A percentile compares a stretch with the other conserved stretches of the same genome.
Evolutionary conservation across 257 asterid species (phyloP).

Genomic region (Euphrasia confusa): DNA sequence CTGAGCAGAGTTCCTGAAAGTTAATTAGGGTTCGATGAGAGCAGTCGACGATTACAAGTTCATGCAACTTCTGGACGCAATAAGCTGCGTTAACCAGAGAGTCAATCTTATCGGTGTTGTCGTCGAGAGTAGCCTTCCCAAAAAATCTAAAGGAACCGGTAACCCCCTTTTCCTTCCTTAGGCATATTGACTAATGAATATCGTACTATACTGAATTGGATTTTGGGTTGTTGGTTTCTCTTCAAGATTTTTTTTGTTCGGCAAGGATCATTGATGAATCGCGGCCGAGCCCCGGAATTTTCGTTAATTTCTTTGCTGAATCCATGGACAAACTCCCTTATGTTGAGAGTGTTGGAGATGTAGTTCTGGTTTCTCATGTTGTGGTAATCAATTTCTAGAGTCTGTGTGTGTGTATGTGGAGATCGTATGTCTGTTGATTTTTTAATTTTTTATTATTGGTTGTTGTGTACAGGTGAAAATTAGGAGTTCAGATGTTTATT

Average conservation of each 20-base stretch:
- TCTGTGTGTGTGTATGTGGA: constrained; percentile 1
- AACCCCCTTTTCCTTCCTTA: neutral
- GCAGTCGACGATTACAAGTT: constrained; percentile 43
- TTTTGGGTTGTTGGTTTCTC: neutral
- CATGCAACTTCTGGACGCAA: constrained; percentile 50
- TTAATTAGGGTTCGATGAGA: constrained; percentile 35
- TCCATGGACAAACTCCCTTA: constrained; percentile 60
- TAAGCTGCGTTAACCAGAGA: constrained; percentile 43
- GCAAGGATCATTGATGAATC: constrained; percentile 61
- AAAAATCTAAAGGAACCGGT: constrained; percentile 64
- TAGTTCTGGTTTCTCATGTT: constrained; percentile 52
- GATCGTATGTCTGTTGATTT: neutral
- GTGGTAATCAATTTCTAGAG: constrained; percentile 35
- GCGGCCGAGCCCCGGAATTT: constrained; percentile 39
- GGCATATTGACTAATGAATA: neutral
- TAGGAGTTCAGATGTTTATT: constrained; percentile 49
- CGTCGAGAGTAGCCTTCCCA: constrained; percentile 44
- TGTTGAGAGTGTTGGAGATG: constrained; percentile 55
- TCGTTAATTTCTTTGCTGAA: constrained; percentile 46
- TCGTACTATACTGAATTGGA: neutral
- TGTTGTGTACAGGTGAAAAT: constrained; percentile 44
- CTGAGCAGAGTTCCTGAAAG: neutral
- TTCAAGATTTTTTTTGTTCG: constrained; percentile 53
- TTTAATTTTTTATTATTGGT: neutral
- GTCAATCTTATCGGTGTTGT: constrained; percentile 69